Evolutionary conservation across 2,329 filamentous ascomycete species (phyloP), one percentile per base, ranked within the genome.

Genomic region (Cercospora berteroae): DNA sequence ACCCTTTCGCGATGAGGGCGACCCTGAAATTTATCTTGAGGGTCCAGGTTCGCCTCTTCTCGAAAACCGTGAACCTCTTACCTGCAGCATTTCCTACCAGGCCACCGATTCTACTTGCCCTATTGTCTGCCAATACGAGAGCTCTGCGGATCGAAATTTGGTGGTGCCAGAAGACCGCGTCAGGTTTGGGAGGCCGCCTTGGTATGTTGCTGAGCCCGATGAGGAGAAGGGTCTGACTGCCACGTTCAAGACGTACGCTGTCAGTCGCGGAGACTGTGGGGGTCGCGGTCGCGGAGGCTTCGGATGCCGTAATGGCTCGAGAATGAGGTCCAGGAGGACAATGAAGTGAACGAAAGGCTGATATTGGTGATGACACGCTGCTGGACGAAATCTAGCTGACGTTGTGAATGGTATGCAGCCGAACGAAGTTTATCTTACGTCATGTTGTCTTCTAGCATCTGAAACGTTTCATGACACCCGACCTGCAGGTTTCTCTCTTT

Each of bases 231-330:
- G 12, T 23, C 9, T 33, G 36, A 61, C 31, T 16, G 39, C 23
- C 59, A 61, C 59, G 16, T 63, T 55, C 48, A 36, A 55, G 60
- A 63, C 60, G 2, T 63, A 36, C 27, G 60, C 60, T 5, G 60
- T 63, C 18, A 33, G 44, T 33, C 25, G 25, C n/a, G 29, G 44
- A 31, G 31, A 29, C 39, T 48, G 44, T 20, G 44, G 44, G 18
- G n/a, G n/a, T 18, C n/a, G 55, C 10, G 27, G 27, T 12, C 27
- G 55, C 5, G 55, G 27, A 58, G 55, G 55, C 29, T 36, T 36
- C 10, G 31, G 27, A 23, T 27, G 27, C 36, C 27, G 55, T n/a
- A 29, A 29, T 20, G 31, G 55, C 6, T 55, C 48, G 48, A 52
- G 20, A 52, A 52, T 52, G 48, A 23, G 48, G 20, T 55, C 23